These are phyloP conservation scores for Avena sativa DNA, from an alignment of 176 grass and related monocot species.

Conservation along the genomic window DNA sequence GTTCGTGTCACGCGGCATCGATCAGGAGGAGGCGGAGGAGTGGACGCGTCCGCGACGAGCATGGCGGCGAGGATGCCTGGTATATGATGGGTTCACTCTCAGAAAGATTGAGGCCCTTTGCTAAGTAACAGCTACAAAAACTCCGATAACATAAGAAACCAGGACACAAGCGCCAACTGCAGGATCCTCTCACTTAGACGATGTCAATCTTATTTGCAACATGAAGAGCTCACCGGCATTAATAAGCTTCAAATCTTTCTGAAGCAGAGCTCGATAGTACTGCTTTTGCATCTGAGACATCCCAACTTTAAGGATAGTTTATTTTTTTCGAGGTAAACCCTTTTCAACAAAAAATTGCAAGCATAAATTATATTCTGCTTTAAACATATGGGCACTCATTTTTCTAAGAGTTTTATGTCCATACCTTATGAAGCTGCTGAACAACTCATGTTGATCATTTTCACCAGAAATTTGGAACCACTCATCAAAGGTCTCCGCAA, in stretches of 20 bases:
- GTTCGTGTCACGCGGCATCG: too few relatives aligned
- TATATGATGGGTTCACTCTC: too few relatives aligned
- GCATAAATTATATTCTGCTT: slow-evolving; percentile 9
- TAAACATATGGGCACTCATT: background rate
- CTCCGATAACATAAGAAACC: too few relatives aligned
- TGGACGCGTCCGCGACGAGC: too few relatives aligned
- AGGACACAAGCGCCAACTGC: too few relatives aligned
- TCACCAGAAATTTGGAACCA: slow-evolving; percentile 99
- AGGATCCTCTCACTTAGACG: too few relatives aligned
- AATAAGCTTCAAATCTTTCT: slow-evolving; percentile 97
- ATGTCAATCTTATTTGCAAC: too few relatives aligned
- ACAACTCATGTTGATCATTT: slow-evolving; percentile 99
- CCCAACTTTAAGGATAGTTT: slow-evolving; percentile 99
- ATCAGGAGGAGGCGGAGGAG: too few relatives aligned
- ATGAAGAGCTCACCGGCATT: slow-evolving; percentile 68
- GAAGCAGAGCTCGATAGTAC: slow-evolving; percentile 91
- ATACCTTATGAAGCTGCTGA: slow-evolving; percentile 99
- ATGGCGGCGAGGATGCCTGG: too few relatives aligned
- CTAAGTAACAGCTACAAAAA: too few relatives aligned
- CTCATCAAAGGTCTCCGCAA: slow-evolving; percentile 94
- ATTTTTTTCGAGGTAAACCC: slow-evolving; percentile 89
- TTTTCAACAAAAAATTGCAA: slow-evolving; percentile 70
- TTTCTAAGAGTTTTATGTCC: background rate
- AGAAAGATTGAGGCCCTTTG: too few relatives aligned
- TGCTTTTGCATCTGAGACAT: slow-evolving; percentile 99